Evolutionary conservation across 73 alveolate genomes (phyloP).

Genomic region (Durusdinium trenchii): DNA sequence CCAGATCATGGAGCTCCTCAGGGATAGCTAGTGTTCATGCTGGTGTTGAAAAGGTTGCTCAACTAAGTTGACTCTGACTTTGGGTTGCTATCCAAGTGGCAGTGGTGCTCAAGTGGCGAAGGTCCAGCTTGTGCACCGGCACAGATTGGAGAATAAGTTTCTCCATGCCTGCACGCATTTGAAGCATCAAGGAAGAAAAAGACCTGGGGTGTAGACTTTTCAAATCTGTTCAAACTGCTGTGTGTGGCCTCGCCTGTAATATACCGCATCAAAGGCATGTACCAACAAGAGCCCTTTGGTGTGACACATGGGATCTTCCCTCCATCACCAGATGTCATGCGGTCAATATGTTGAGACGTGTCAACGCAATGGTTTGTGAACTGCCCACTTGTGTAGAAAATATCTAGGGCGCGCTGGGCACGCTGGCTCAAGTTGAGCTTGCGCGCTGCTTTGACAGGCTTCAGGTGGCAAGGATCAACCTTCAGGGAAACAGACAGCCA

Average conservation of each 20-base stretch:
- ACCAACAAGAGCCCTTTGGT: neutral
- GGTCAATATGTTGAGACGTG: neutral
- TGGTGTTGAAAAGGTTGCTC: neutral
- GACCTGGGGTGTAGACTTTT: neutral
- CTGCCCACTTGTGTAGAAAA: neutral
- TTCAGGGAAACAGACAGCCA: neutral
- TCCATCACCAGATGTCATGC: neutral
- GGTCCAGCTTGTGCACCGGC: neutral
- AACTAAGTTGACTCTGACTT: no score
- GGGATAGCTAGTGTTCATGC: neutral
- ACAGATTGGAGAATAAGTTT: neutral
- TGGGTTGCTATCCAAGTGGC: neutral
- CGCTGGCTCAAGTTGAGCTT: neutral
- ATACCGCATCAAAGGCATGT: neutral
- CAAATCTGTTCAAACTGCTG: neutral
- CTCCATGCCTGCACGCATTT: neutral
- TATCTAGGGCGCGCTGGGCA: neutral
- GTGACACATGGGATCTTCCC: neutral
- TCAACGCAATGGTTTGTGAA: neutral
- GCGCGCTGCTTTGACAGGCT: neutral
- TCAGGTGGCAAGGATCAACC: neutral
- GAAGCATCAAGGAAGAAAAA: neutral
- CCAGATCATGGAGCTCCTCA: neutral
- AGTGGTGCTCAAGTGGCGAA: neutral
- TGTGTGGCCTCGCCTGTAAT: neutral